A percentile compares a stretch with the other conserved stretches of the same genome.
Evolutionary conservation across 2,329 filamentous ascomycete species (phyloP).

Genomic region (Septoria linicola): DNA sequence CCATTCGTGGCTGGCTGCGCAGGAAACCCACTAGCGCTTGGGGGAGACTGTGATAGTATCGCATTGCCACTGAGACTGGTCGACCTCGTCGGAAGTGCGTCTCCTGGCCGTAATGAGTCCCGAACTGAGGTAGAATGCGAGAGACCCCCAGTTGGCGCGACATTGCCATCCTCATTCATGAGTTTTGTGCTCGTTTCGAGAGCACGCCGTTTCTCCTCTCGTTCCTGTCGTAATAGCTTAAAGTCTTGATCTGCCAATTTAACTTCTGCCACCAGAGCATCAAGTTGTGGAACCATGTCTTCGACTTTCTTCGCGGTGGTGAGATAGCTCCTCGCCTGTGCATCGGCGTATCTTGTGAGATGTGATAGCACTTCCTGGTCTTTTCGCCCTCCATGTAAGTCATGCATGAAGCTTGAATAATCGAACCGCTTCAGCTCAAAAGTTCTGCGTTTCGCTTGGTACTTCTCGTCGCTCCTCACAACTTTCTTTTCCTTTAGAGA

Average conservation of each 20-base stretch:
- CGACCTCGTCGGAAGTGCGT: slow-evolving; percentile 26
- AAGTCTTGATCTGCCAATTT: slow-evolving; percentile 93
- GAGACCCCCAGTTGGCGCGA: slow-evolving; percentile 31
- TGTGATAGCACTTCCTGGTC: slow-evolving; percentile 96
- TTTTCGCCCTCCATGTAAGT: slow-evolving; percentile 97
- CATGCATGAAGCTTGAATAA: slow-evolving; percentile 98
- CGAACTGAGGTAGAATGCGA: slow-evolving; percentile 31
- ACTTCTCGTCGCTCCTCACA: slow-evolving; percentile 91
- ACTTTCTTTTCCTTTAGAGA: slow-evolving; percentile 97
- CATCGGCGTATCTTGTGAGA: slow-evolving; percentile 88
- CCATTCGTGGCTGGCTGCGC: slow-evolving; percentile 29
- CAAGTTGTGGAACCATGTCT: slow-evolving; percentile 79
- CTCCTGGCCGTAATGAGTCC: slow-evolving; percentile 28
- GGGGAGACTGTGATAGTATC: slow-evolving; percentile 34
- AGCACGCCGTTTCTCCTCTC: slow-evolving; percentile 87
- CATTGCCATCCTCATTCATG: slow-evolving; percentile 34
- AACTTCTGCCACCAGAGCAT: slow-evolving; percentile 86
- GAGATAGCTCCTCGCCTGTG: slow-evolving; percentile 81
- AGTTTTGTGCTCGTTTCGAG: slow-evolving; percentile 80
- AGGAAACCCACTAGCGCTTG: slow-evolving; percentile 22
- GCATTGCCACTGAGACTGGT: slow-evolving; percentile 26
- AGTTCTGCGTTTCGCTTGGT: slow-evolving; percentile 86
- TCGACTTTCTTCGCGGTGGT: slow-evolving; percentile 84
- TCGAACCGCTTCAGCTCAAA: slow-evolving; percentile 98
- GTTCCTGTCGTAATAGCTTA: slow-evolving; percentile 88